Percentiles rank a stretch among this genome's conserved stretches.
Evolutionary conservation across 345 rosid species (phyloP).

Genomic region (Rhizophora apiculata): DNA sequence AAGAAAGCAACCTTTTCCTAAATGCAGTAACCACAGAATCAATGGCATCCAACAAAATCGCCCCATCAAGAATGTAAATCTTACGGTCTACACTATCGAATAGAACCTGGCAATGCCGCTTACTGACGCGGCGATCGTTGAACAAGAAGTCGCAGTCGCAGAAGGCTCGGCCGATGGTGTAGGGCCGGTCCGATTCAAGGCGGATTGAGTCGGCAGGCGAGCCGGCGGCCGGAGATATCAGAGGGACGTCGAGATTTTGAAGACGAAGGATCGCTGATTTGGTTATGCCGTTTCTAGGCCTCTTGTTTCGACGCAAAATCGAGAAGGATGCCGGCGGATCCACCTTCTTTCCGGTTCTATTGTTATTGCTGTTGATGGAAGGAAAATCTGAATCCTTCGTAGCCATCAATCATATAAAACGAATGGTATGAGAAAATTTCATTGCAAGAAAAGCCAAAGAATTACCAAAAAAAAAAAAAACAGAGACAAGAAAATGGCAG

Average conservation of each 20-base stretch:
- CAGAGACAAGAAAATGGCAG: background rate
- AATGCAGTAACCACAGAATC: conserved; percentile 32
- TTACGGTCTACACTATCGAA: conserved; percentile 47
- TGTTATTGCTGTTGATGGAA: conserved; percentile 12
- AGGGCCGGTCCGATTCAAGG: conserved; percentile 49
- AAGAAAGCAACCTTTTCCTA: conserved; percentile 35
- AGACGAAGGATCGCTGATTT: conserved; percentile 46
- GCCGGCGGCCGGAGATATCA: conserved; percentile 46
- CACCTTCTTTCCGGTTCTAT: conserved; percentile 15
- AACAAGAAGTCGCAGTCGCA: conserved; percentile 47
- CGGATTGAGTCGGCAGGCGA: conserved; percentile 33
- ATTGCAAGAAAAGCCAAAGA: too few species aligned
- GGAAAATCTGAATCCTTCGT: conserved; percentile 23
- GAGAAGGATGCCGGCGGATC: background rate
- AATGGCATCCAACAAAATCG: conserved; percentile 12
- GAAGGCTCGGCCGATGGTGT: conserved; percentile 56
- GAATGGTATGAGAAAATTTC: background rate
- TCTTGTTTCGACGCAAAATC: conserved; percentile 22
- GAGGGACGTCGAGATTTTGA: conserved; percentile 43
- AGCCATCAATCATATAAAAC: background rate
- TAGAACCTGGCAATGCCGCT: conserved; percentile 68
- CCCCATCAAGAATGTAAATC: conserved; percentile 60
- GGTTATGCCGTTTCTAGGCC: conserved; percentile 22
- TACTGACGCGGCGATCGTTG: conserved; percentile 48
- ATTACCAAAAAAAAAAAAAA: too few species aligned